Conservation (phyloP, 129 eudicot genomes). For the Centrapalus pauciflorus region DNA sequence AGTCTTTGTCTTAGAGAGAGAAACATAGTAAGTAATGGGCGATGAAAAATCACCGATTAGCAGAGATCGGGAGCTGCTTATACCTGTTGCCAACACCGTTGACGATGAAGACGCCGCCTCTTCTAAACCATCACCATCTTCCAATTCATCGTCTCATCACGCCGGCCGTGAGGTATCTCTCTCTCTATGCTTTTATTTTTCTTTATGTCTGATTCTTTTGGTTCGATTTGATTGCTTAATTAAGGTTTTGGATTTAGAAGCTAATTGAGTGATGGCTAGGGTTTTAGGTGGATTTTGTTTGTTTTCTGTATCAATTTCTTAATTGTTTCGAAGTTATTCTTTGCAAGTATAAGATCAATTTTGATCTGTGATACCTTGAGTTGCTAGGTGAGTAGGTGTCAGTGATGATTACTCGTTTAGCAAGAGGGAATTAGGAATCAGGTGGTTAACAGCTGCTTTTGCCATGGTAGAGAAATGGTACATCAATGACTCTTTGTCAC, state of each 20-base stretch:
- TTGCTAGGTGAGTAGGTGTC: too few relatives aligned
- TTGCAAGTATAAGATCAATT: background rate
- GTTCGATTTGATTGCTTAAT: constrained; percentile 2
- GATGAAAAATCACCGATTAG: constrained; percentile 60
- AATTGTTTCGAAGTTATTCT: background rate
- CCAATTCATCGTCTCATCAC: constrained; percentile 56
- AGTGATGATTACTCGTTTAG: too few relatives aligned
- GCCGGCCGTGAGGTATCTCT: constrained; percentile 74
- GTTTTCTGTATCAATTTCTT: background rate
- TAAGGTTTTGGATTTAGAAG: constrained; percentile 5
- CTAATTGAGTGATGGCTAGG: constrained; percentile 13
- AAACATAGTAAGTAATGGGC: constrained; percentile 37
- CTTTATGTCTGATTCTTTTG: background rate
- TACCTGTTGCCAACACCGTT: constrained; percentile 69
- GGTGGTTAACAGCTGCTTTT: background rate
- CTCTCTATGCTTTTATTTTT: background rate
- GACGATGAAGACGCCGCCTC: constrained; percentile 36
- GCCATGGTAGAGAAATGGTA: background rate
- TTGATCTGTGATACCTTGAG: background rate
- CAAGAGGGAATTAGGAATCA: background rate
- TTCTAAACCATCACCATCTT: constrained; percentile 61
- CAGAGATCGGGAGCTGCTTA: constrained; percentile 93
- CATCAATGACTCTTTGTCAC: background rate
- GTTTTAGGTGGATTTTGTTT: constrained; percentile 15
- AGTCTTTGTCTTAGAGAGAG: constrained; percentile 17